Evolutionary conservation across 495 filamentous ascomycete genomes (phyloP).

Genomic region (Penicillium coffeae): DNA sequence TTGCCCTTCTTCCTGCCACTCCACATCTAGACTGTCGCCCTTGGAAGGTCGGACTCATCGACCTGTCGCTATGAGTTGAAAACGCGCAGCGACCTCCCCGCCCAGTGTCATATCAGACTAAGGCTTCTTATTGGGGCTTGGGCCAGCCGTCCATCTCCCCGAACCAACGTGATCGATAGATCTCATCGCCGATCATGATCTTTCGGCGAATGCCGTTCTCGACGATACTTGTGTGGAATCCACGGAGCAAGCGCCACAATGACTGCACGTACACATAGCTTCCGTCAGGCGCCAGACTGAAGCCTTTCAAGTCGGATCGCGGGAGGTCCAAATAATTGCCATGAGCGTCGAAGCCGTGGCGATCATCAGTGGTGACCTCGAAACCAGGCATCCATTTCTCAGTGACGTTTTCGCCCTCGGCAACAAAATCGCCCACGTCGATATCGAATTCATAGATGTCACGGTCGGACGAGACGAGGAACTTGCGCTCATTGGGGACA

Average conservation of each 20-base stretch:
- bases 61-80: too few relatives aligned
- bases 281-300: conserved; percentile 27
- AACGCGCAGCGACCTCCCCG: too few relatives aligned
- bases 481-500: not conserved
- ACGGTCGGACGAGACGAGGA: not conserved
- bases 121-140: conserved; percentile 22
- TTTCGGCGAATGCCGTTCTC: conserved; percentile 14
- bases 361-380: conserved; percentile 24
- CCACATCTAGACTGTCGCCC: too few relatives aligned
- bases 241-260: conserved; percentile 19
- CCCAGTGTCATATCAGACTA: too few relatives aligned
- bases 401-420: conserved; percentile 11
- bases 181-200: conserved; percentile 25
- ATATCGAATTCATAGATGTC: not conserved
- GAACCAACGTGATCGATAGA: conserved; percentile 29
- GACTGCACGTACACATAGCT: conserved; percentile 27
- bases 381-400: conserved; percentile 25
- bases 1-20: too few relatives aligned
- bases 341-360: conserved; percentile 17
- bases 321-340: conserved; percentile 23
- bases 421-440: not conserved
- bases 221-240: conserved; percentile 25
- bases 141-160: conserved; percentile 30
- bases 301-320: conserved; percentile 25
- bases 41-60: too few relatives aligned